Evolutionary conservation across 73 alveolate species (phyloP), one percentile per base, ranked within the genome.

Genomic region (Effrenium voratum): DNA sequence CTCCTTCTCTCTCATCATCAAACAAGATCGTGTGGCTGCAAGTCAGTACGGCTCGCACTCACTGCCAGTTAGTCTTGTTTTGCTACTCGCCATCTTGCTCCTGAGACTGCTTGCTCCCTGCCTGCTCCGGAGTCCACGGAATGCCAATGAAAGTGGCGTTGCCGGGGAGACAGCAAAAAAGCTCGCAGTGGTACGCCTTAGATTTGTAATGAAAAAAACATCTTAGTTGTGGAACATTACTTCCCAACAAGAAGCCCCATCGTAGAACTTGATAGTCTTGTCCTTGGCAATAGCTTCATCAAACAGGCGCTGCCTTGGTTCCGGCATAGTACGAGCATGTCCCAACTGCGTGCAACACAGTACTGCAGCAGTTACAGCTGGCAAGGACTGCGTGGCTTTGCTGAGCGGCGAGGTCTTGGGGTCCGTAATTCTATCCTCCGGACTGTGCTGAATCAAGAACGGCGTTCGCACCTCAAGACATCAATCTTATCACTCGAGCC

Each of bases 151-250:
- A 22, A 75, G 43, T 76, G 50, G 75, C 97, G 34, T 76, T 76
- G n/a, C 97, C 97, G 45, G 97, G 97, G 57, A 76, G 43, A 26
- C 97, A 90, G 87, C 97, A 90, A 26, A 90, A 66, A 86, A 90
- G 38, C 97, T 90, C 97, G 57, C 97, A 90, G 82, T 90, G 97
- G 43, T 90, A 90, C 57, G 68, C 96, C 96, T 68, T 44, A 73
- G 96, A 24, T 10, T 47, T 22, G n/a, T n/a, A n/a, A n/a, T n/a
- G n/a, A n/a, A n/a, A 0, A 57, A 22, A 57, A 57, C 72, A 22
- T 57, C 72, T 57, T 43, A 28, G 40, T 36, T 45, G 30, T 12
- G 50, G 6, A 72, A 34, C 24, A 72, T 3, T 8, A 5, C 4
- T 0, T 10, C 0, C 52, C 83, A 34, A 73, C 49, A 24, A n/a